Conservation (phyloP, 306 rosid genomes). For the Gleditsia sinensis region DNA sequence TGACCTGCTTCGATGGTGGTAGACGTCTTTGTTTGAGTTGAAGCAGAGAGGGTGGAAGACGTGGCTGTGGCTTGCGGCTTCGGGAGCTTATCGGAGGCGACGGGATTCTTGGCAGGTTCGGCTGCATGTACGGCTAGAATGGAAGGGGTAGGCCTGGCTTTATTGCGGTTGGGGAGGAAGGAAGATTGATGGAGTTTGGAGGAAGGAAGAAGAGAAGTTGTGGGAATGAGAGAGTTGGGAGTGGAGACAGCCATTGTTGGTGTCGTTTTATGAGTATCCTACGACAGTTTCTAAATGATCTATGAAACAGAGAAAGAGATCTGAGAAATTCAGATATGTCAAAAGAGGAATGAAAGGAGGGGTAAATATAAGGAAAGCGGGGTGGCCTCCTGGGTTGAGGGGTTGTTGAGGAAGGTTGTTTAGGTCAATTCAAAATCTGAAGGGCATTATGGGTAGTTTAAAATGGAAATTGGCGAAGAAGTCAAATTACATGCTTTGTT, state of each 20-base stretch:
- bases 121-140: slow-evolving; percentile 61
- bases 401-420: background rate
- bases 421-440: background rate
- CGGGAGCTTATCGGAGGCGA: too few species aligned
- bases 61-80: slow-evolving; percentile 35
- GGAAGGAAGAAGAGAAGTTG: slow-evolving; percentile 27
- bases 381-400: background rate
- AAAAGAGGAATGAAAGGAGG: too few species aligned
- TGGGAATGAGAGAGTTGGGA: slow-evolving; percentile 34
- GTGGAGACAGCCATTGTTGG: slow-evolving; percentile 46
- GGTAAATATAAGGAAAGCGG: background rate
- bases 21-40: too few species aligned
- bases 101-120: slow-evolving; percentile 65
- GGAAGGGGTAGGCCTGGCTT: slow-evolving; percentile 30
- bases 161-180: slow-evolving; percentile 24
- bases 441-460: background rate
- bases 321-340: background rate
- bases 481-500: background rate
- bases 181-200: slow-evolving; percentile 40
- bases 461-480: background rate
- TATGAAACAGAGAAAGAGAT: background rate
- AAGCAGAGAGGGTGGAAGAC: slow-evolving; percentile 28
- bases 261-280: too few species aligned
- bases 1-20: slow-evolving; percentile 31
- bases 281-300: too few species aligned